Evolutionary conservation across 805 yeast genomes (phyloP), one percentile per base, ranked within the genome.

Genomic region (Nakazawaea anatomiae): DNA sequence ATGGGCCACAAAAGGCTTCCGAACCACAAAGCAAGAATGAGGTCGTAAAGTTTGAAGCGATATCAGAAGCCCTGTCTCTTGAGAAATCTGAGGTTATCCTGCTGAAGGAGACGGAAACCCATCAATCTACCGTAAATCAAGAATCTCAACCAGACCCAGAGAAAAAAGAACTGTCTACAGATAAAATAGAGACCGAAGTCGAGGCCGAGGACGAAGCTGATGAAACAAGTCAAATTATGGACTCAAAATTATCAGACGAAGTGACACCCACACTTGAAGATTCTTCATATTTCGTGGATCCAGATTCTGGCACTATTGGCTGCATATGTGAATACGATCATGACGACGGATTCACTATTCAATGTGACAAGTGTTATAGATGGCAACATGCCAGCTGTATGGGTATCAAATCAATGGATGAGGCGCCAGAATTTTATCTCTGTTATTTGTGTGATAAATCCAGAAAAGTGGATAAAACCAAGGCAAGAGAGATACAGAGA

Each of bases 341-440:
- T 54, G 97, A 89, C 67, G 94, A 92, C 58, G 97, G 97, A 0
- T 85, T 89, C 61, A 91, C 96, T 28, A 87, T 94, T 55, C 98
- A 94, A 68, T 94, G 99, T 70, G 97, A 90, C 64, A 76, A 80
- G 35, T 91, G 98, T 66, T 84, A 79, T 65, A 80, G 96, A 55
- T 91, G 97, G 97, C 97, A 91, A 64, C 98, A 91, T 69, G 90
- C 94, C 30, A 74, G 80, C n/a, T 91, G 98, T 67, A 88, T 89
- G 79, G 86, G 85, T 6, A 88, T 87, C 52, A 73, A 73, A 43
- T 79, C 83, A 43, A 80, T 79, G 52, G 85, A 80, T 39, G 83
- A 86, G 46, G 95, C 83, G 0, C 96, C 96, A 0, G 96, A 89
- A 51, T 81, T 80, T 48, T 91, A 87, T 62, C 71, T 80, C 31